A percentile compares a stretch with the other conserved stretches of the same genome.
These are phyloP conservation scores for Chaetomium globosum DNA, from an alignment of 2,329 filamentous ascomycete genomes.

Conservation along the genomic window DNA sequence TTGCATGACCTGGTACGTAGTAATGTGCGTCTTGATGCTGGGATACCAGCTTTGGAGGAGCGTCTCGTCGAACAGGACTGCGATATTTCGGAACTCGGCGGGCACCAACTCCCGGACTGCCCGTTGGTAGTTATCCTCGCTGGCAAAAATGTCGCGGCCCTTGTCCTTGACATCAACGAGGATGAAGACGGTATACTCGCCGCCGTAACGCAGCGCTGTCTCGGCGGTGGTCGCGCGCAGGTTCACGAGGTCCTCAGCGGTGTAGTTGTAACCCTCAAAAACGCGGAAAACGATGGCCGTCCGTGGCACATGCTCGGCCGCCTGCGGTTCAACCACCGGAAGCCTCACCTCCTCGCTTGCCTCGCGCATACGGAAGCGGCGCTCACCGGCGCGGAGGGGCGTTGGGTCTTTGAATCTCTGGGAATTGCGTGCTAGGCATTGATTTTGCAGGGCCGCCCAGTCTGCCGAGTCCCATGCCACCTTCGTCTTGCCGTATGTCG, in stretches of 20 bases:
- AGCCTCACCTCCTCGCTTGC: constrained; percentile 5
- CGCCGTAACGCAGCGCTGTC: constrained; percentile 10
- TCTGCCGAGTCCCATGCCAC: constrained; percentile 11
- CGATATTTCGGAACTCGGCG: constrained; percentile 10
- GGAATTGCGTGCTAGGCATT: constrained; percentile 11
- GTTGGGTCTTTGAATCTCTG: constrained; percentile 9
- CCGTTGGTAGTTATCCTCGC: constrained; percentile 17
- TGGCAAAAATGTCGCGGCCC: constrained; percentile 12
- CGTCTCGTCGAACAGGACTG: constrained; percentile 14
- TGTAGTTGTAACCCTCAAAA: constrained; percentile 19
- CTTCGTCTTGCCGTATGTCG: constrained; percentile 2
- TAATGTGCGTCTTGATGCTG: constrained; percentile 7
- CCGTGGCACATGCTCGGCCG: constrained; percentile 8
- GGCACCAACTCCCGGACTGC: constrained; percentile 16
- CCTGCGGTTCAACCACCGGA: constrained; percentile 9
- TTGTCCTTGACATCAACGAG: constrained; percentile 20
- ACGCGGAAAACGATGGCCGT: constrained; percentile 19
- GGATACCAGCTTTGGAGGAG: constrained; percentile 22
- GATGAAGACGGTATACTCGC: constrained; percentile 21
- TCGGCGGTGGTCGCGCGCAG: constrained; percentile 17
- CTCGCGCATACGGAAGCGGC: constrained; percentile 16
- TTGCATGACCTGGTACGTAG: constrained; percentile 23
- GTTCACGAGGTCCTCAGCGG: constrained; percentile 8
- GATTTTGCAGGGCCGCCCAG: constrained; percentile 18
- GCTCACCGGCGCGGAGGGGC: neutral